phyloP scores from a whole-genome alignment of 1,284 basidiomycete genomes.

The Fomitopsis pinicola region DNA sequence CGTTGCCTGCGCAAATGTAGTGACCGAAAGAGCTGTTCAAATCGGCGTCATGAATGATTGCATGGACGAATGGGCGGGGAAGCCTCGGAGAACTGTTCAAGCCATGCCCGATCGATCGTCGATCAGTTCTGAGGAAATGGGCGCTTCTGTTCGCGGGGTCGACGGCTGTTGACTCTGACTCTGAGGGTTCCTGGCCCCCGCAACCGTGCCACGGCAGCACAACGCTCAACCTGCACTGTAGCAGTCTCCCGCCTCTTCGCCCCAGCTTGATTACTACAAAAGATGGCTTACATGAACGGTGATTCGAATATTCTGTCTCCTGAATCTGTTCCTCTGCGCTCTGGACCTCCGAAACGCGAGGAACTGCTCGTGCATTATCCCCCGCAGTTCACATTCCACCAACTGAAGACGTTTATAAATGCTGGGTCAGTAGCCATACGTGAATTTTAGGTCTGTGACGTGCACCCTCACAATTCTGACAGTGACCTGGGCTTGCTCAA shows the following conservation, averaged over 20 bases:
- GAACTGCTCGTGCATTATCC: conserved; percentile 68
- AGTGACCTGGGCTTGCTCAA: conserved; percentile 77
- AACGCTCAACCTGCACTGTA: background rate
- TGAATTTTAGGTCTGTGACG: background rate
- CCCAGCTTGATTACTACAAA: background rate
- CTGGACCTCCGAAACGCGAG: conserved; percentile 60
- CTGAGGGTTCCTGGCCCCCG: too few species aligned
- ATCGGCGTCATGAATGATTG: too few species aligned
- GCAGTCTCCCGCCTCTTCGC: background rate
- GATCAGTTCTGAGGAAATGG: background rate
- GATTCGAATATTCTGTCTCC: conserved; percentile 1
- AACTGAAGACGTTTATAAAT: conserved; percentile 72
- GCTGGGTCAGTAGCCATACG: conserved; percentile 49
- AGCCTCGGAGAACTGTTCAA: background rate
- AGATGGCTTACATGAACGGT: background rate
- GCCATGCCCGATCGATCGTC: background rate
- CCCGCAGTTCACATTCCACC: conserved; percentile 68
- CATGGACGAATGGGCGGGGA: background rate
- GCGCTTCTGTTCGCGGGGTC: background rate
- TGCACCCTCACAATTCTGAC: background rate
- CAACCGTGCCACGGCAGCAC: background rate
- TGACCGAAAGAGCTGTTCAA: too few species aligned
- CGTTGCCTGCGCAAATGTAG: too few species aligned
- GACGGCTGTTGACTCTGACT: background rate
- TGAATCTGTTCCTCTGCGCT: conserved; percentile 37